Evolutionary conservation across 495 filamentous ascomycete genomes (phyloP), one percentile per base, ranked within the genome.

Genomic region (Beverwykella pulmonaria): DNA sequence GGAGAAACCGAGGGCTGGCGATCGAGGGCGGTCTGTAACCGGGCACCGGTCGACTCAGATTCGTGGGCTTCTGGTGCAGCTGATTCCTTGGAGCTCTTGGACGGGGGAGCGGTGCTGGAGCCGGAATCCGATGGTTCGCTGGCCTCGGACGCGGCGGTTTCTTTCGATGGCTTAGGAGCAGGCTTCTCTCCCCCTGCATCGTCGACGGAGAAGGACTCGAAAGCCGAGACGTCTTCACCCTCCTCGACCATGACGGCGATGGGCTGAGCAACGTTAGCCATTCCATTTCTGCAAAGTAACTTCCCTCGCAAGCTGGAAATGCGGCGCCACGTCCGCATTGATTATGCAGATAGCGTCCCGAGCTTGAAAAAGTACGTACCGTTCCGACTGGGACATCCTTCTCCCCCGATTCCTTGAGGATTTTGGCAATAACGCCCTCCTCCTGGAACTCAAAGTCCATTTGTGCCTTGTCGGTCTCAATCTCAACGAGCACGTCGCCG

Each of bases 391-490:
- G 77, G 67, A 99, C 84, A 76, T 98, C 95, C 82, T 98, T 98
- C 79, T 90, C 92, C 49, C 95, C 95, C 32, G 87, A 87, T 1
- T 96, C 90, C 81, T 92, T 96, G 77, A 99, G 79, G 64, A 98
- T 85, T 85, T 97, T 98, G 63, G 95, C 95, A 61, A 99, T 81
- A 34, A 96, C 83, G 81, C 95, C 94, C 75, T 99, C 94, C 69
- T 99, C 94, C 79, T 99, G 95, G 79, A 95, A 99, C 79, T 99
- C 95, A 73, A 99, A 99, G 82, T 99, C 95, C 95, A 99, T 99
- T 79, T 99, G 95, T 46, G 95, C 95, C 84, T 99, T 99, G 79
- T 99, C 95, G 74, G 95, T 99, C 82, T 99, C 95, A 75, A 99
- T 98, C 83, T 99, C 95, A 29, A 98, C 95, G 63, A 99, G 80